Percentiles rank a stretch among this genome's conserved stretches.
Evolutionary conservation across 768 basidiomycete species (phyloP).

Genomic region (Psilocybe cyanescens): DNA sequence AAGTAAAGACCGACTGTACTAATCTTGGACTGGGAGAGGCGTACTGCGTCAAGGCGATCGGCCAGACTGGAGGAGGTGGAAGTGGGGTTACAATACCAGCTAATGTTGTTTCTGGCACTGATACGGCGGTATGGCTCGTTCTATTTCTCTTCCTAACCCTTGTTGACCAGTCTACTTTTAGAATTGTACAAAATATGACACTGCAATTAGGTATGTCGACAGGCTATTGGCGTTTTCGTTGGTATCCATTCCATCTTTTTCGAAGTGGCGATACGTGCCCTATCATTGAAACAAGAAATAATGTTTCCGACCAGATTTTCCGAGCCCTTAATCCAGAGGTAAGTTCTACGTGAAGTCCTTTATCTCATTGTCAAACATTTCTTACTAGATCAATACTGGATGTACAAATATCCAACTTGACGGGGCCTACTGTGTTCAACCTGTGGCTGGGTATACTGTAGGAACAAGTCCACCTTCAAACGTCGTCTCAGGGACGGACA

Average conservation of each 20-base stretch:
- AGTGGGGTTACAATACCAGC: background rate
- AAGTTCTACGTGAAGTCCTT: background rate
- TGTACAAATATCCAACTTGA: slow-evolving; percentile 10
- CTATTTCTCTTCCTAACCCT: background rate
- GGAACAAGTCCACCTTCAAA: background rate
- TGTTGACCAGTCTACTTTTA: background rate
- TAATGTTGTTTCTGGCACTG: background rate
- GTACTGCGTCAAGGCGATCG: slow-evolving; percentile 22
- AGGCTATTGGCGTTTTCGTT: too few relatives aligned
- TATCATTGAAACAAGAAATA: background rate
- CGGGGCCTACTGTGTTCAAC: slow-evolving; percentile 4
- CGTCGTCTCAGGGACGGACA: slow-evolving; percentile 8
- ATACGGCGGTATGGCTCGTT: background rate
- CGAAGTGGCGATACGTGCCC: slow-evolving; percentile 5
- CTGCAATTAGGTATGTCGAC: background rate
- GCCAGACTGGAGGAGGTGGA: background rate
- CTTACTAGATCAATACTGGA: slow-evolving; percentile 4
- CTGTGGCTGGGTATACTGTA: background rate
- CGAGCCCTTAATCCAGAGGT: slow-evolving; percentile 6
- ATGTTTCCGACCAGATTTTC: background rate
- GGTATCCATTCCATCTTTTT: too few relatives aligned
- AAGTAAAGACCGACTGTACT: slow-evolving; percentile 21
- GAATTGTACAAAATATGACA: background rate
- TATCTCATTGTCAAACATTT: background rate
- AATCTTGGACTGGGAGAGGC: slow-evolving; percentile 23